Evolutionary conservation across 345 rosid genomes (phyloP).

Genomic region (Ceriops decandra): DNA sequence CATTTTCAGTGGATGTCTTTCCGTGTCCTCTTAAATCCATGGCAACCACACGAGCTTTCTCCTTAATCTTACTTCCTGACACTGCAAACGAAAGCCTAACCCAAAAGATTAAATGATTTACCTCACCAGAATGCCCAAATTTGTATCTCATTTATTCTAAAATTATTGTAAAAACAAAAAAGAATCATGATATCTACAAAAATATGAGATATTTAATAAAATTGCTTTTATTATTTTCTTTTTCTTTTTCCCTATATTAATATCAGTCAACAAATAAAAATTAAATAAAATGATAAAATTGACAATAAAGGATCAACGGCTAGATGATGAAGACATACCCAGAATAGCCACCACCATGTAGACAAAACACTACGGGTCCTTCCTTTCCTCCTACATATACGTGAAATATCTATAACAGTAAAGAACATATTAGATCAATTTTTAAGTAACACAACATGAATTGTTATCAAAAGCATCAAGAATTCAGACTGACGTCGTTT

Average conservation of each 20-base stretch:
- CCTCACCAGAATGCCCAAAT: background rate
- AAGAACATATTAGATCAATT: background rate
- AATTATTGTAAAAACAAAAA: background rate
- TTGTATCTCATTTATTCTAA: background rate
- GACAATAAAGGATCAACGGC: background rate
- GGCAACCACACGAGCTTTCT: conserved; percentile 79
- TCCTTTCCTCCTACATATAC: conserved; percentile 82
- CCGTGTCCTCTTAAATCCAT: conserved; percentile 98
- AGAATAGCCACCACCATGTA: conserved; percentile 92
- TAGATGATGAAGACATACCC: conserved; percentile 45
- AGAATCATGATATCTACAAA: too few species aligned
- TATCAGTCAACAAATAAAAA: background rate
- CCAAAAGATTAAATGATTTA: conserved; percentile 11
- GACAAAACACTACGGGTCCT: conserved; percentile 88
- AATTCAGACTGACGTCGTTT: conserved; percentile 49
- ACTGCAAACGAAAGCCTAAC: conserved; percentile 81
- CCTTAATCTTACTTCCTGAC: conserved; percentile 75
- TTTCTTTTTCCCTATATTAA: background rate
- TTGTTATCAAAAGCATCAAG: background rate
- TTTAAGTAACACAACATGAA: background rate
- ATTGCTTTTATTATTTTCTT: too few species aligned
- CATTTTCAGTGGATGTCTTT: conserved; percentile 71
- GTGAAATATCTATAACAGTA: conserved; percentile 74
- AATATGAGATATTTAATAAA: too few species aligned
- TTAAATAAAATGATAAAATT: background rate